phyloP scores from a whole-genome alignment of 2,329 filamentous ascomycete genomes.

The Fusarium odoratissimum region DNA sequence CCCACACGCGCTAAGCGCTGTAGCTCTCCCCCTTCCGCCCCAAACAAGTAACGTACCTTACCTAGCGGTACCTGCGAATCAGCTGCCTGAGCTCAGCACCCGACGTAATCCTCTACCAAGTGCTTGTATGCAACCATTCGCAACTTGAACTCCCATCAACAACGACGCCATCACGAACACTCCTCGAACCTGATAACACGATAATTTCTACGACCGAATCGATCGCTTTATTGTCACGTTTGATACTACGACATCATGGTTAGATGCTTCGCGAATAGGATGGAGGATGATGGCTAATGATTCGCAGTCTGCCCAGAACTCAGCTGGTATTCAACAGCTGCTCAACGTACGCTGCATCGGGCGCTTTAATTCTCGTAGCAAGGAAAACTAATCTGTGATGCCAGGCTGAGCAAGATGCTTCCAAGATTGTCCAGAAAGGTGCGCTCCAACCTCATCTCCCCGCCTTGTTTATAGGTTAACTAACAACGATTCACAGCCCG shows the following conservation, averaged over 20 bases:
- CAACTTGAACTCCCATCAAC: conserved; percentile 29
- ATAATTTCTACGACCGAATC: background rate
- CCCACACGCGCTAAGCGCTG: conserved; percentile 30
- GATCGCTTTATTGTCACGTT: background rate
- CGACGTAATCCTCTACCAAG: conserved; percentile 35
- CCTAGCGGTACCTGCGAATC: conserved; percentile 25
- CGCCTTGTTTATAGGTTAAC: conserved; percentile 26
- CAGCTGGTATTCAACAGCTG: conserved; percentile 96
- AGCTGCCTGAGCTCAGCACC: conserved; percentile 35
- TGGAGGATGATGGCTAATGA: conserved; percentile 41
- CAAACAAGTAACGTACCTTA: conserved; percentile 16
- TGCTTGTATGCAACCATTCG: conserved; percentile 34
- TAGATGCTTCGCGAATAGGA: conserved; percentile 16
- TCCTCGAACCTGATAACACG: background rate
- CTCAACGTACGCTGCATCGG: conserved; percentile 80
- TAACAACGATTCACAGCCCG: conserved; percentile 66
- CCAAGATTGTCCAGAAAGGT: conserved; percentile 99
- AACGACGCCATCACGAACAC: conserved; percentile 24
- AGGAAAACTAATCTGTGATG: conserved; percentile 5
- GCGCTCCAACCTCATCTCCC: conserved; percentile 45
- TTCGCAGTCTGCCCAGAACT: conserved; percentile 93
- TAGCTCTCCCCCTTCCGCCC: background rate
- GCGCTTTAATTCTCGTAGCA: background rate
- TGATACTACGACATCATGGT: conserved; percentile 37
- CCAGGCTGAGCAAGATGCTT: conserved; percentile 95